Evolutionary conservation across 139 green algal species (phyloP).

Genomic region (Volvox africanus): DNA sequence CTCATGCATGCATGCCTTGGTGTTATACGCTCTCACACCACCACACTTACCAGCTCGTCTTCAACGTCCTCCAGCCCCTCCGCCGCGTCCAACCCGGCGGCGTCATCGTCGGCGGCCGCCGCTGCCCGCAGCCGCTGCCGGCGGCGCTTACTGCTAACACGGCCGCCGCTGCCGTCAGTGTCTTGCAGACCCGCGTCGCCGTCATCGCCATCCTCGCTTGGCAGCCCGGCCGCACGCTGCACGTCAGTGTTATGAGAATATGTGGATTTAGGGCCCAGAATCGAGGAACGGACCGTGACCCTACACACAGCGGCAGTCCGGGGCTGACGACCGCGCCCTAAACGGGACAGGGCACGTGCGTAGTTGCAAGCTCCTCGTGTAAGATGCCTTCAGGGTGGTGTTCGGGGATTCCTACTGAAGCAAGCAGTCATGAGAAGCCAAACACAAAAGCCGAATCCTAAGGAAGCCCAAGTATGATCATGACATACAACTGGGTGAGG

Average conservation of each 20-base stretch:
- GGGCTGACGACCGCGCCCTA: too few species aligned
- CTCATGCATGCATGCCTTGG: neutral
- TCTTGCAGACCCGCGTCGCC: neutral
- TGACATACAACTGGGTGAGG: too few species aligned
- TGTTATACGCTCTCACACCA: neutral
- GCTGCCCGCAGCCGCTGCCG: slow-evolving; percentile 26
- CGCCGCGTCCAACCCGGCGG: neutral
- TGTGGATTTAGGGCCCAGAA: too few species aligned
- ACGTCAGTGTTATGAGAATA: neutral
- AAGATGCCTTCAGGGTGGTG: too few species aligned
- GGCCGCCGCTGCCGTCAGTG: neutral
- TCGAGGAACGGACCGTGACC: too few species aligned
- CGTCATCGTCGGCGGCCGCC: neutral
- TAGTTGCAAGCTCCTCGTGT: too few species aligned
- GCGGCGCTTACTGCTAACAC: neutral
- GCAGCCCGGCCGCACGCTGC: neutral
- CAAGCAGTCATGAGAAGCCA: too few species aligned
- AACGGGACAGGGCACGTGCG: too few species aligned
- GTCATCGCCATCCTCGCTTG: neutral
- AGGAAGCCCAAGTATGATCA: too few species aligned
- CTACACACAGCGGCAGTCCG: too few species aligned
- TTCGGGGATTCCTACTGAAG: too few species aligned
- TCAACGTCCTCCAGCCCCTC: slow-evolving; percentile 21
- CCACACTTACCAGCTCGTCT: slow-evolving; percentile 3
- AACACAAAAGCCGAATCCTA: too few species aligned